Evolutionary conservation across 2,329 filamentous ascomycete genomes (phyloP).

Genomic region (Colletotrichum lindemuthianum): DNA sequence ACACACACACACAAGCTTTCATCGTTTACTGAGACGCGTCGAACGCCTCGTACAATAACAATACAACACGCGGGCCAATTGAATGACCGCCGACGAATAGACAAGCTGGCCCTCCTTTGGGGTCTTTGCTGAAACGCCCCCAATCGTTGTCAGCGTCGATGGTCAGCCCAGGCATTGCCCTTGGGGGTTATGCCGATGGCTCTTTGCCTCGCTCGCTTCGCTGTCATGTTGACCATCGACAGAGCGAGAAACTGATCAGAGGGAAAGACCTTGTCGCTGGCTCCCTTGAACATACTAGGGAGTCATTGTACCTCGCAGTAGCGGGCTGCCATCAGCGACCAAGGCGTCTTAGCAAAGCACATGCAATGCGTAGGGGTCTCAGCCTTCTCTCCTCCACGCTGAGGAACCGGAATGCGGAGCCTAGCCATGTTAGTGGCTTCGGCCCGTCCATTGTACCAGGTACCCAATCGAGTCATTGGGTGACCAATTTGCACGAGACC

Average conservation of each 20-base stretch:
- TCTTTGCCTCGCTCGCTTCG: conserved; percentile 4
- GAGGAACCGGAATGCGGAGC: conserved; percentile 21
- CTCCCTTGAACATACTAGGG: conserved; percentile 12
- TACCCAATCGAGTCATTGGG: conserved; percentile 22
- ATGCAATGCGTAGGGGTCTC: conserved; percentile 23
- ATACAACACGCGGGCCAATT: conserved; percentile 19
- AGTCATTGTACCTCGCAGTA: conserved; percentile 16
- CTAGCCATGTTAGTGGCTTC: conserved; percentile 22
- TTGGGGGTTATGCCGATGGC: conserved; percentile 7
- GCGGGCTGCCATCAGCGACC: conserved; percentile 7
- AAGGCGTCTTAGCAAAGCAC: conserved; percentile 20
- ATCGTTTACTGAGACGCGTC: background rate
- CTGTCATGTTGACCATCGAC: background rate
- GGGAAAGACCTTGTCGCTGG: background rate
- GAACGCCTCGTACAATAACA: conserved; percentile 9
- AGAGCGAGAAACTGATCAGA: background rate
- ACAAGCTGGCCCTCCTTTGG: background rate
- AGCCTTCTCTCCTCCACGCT: conserved; percentile 1
- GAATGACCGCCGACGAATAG: conserved; percentile 9
- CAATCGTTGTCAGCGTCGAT: conserved; percentile 8
- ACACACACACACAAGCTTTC: too few relatives aligned
- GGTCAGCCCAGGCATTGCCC: conserved; percentile 15
- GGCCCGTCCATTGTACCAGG: conserved; percentile 24
- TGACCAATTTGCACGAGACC: conserved; percentile 22
- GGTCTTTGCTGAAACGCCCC: conserved; percentile 14